Conservation (phyloP, 2,329 filamentous ascomycete genomes). For the Epichloe sp. region DNA sequence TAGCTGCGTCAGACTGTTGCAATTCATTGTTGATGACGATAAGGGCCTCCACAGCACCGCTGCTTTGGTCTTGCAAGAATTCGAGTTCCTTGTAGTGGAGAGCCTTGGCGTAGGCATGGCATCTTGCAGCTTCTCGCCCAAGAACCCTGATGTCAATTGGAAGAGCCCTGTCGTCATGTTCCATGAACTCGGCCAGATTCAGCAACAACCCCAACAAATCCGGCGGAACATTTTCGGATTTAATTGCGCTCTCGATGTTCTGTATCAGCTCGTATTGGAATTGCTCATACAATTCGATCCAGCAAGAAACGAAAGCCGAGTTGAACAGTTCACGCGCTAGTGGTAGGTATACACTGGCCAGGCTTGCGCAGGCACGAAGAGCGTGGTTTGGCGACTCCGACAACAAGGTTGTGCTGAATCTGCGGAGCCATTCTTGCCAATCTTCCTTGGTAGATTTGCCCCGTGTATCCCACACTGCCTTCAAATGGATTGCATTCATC, state of each 20-base stretch:
- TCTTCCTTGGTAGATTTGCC: slow-evolving; percentile 97
- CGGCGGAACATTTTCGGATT: slow-evolving; percentile 87
- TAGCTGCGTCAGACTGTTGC: slow-evolving; percentile 95
- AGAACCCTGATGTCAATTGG: slow-evolving; percentile 94
- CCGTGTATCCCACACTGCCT: slow-evolving; percentile 91
- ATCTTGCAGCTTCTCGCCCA: slow-evolving; percentile 88
- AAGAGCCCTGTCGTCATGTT: slow-evolving; percentile 95
- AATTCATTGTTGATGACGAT: slow-evolving; percentile 99
- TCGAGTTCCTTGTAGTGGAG: slow-evolving; percentile 98
- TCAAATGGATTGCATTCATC: slow-evolving; percentile 94
- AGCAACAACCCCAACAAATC: slow-evolving; percentile 89
- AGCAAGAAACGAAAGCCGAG: slow-evolving; percentile 96
- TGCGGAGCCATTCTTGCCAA: slow-evolving; percentile 97
- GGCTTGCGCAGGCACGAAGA: slow-evolving; percentile 76
- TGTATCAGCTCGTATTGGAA: slow-evolving; percentile 94
- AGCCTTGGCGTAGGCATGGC: slow-evolving; percentile 95
- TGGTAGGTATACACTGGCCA: slow-evolving; percentile 84
- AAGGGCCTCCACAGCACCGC: slow-evolving; percentile 85
- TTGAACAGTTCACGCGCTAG: slow-evolving; percentile 93
- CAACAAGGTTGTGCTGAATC: slow-evolving; percentile 89
- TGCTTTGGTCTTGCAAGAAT: slow-evolving; percentile 94
- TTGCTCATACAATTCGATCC: slow-evolving; percentile 93
- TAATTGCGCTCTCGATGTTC: slow-evolving; percentile 90
- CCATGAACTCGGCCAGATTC: slow-evolving; percentile 98
- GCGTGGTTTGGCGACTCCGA: slow-evolving; percentile 95